phyloP scores from a whole-genome alignment of 2,329 filamentous ascomycete genomes.

The Huntiella abstrusa region DNA sequence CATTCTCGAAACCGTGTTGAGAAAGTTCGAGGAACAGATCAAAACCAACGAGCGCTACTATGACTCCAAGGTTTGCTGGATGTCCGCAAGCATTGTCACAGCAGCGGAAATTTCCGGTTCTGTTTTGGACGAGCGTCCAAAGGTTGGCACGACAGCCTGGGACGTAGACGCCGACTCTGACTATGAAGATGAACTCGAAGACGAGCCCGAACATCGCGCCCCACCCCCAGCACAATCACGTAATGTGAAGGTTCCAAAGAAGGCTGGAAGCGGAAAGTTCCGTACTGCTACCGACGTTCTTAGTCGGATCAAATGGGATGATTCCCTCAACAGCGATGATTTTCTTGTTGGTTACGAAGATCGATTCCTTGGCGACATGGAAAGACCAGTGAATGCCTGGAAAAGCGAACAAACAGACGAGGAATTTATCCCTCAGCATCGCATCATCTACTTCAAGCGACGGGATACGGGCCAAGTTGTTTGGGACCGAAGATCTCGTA shows the following conservation, averaged over 20 bases:
- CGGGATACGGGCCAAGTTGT: constrained; percentile 30
- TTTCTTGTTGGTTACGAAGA: constrained; percentile 44
- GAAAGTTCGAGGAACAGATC: constrained; percentile 30
- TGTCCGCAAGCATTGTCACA: constrained; percentile 24
- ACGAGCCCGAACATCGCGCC: constrained; percentile 16
- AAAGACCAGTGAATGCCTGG: constrained; percentile 36
- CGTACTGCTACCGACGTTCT: constrained; percentile 39
- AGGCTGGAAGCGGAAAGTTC: constrained; percentile 26
- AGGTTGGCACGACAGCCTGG: constrained; percentile 27
- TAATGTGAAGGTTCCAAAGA: constrained; percentile 12
- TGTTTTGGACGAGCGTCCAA: constrained; percentile 27
- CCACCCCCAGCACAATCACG: constrained; percentile 1
- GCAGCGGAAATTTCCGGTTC: constrained; percentile 23
- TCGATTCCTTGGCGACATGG: constrained; percentile 34
- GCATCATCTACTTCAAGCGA: constrained; percentile 41
- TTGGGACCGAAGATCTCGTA: constrained; percentile 36
- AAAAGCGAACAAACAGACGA: constrained; percentile 43
- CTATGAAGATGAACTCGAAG: constrained; percentile 16
- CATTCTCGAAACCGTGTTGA: constrained; percentile 19
- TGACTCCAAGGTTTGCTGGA: constrained; percentile 29
- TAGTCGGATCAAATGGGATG: constrained; percentile 40
- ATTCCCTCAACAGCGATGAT: constrained; percentile 29
- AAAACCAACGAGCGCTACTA: constrained; percentile 28
- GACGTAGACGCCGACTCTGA: constrained; percentile 24
- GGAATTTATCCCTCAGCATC: constrained; percentile 47